Evolutionary conservation across 176 grass and related monocot species (phyloP), one percentile per base, ranked within the genome.

Genomic region (Tillandsia fasciculata): DNA sequence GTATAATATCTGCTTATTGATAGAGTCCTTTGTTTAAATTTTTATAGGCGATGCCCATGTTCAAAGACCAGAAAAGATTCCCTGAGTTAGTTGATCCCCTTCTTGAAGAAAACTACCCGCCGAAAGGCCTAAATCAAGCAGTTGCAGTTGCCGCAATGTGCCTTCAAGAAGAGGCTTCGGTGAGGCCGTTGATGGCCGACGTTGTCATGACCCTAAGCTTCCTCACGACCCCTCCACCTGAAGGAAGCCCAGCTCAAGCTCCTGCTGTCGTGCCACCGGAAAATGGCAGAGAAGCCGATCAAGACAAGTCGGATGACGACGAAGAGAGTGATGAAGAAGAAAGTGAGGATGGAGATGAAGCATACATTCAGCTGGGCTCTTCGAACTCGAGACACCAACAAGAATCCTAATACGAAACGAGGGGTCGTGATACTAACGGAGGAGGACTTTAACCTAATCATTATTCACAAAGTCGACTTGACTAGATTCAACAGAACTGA

Each of bases 81-180:
- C 89, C 85, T 8, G 86, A 90, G 78, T 75, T 97, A 63, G 86
- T 92, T 10, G 92, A 96, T 69, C 88, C 92, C 2, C 68, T 91
- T 10, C 68, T 96, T n/a, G 82, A 87, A 27, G 69, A 48, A 42
- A 75, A 80, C 61, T 91, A 96, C 64, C 76, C 88, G 15, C 27
- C 88, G 52, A 96, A 96, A 61, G 88, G 68, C 13, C 51, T 96
- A 48, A 89, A 91, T 54, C 92, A 96, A 77, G 83, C 90, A 65
- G 92, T 91, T 23, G 92, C 92, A 8, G 87, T 96, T 82, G 92
- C 88, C 10, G 86, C 92, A 13, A 96, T 96, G 88, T 96, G 92
- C 82, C 77, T 96, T 72, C 92, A 96, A 58, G 92, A 96, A 78
- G 92, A 96, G 59, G 80, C 84, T 47, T 89, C 66, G 3, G 88